A percentile compares a stretch with the other conserved stretches of the same genome.
Conservation (phyloP, 176 grass and related monocot species). For the Eleusine coracana region DNA sequence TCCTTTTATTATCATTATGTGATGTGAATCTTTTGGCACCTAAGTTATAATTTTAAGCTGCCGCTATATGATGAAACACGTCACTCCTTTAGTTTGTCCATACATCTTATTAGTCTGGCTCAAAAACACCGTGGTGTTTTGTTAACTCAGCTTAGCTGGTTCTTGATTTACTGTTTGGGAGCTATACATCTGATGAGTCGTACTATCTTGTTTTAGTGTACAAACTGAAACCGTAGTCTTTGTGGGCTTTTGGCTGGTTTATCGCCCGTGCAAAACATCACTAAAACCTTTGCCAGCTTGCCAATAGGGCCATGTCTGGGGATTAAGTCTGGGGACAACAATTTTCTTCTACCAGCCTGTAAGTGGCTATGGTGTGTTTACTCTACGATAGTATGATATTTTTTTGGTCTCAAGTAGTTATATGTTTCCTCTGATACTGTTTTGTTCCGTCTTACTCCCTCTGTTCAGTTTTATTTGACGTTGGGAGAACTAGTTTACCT, state of each 20-base stretch:
- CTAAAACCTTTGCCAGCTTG: background rate
- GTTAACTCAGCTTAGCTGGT: background rate
- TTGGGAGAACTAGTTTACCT: background rate
- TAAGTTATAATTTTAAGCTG: background rate
- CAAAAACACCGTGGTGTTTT: background rate
- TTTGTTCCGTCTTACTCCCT: background rate
- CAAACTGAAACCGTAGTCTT: constrained; percentile 23
- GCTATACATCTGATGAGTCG: constrained; percentile 4
- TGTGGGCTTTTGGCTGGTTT: constrained; percentile 8
- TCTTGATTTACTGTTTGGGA: background rate
- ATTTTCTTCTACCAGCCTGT: background rate
- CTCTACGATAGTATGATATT: constrained; percentile 6
- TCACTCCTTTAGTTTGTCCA: constrained; percentile 6
- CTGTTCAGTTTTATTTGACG: background rate
- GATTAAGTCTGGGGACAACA: background rate
- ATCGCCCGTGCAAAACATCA: constrained; percentile 31
- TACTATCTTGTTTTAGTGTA: background rate
- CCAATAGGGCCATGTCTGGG: background rate
- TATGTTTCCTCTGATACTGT: background rate
- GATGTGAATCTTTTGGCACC: background rate
- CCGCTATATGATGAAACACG: constrained; percentile 6
- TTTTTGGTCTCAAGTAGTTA: constrained; percentile 7
- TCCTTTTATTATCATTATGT: constrained; percentile 9
- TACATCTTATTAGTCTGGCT: background rate
- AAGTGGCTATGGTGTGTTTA: background rate